Evolutionary conservation across 2,329 filamentous ascomycete genomes (phyloP), one percentile per base, ranked within the genome.

Genomic region (Nannizzia gypsea): DNA sequence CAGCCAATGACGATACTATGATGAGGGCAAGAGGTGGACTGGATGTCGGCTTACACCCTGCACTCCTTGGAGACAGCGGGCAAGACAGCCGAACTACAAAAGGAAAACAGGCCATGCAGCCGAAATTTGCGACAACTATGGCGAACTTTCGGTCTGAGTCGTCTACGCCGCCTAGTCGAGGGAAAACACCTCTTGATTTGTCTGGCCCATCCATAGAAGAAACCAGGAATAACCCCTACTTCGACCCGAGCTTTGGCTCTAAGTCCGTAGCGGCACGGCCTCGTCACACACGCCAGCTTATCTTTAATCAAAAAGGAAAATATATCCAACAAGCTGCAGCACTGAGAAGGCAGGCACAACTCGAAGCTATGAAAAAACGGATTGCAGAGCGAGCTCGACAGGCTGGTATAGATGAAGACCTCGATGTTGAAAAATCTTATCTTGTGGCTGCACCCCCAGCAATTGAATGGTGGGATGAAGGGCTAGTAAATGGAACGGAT

Each of bases 391-490:
- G 90, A 66, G 88, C 90, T 9, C 83, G 91, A 61, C 92, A 90
- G 71, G 90, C 88, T n/a, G 91, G 90, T 54, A 89, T 97, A 63
- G 92, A 97, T 67, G 92, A 97, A 71, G 92, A 92, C 65, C 75
- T 89, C 31, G 87, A 95, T 63, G 84, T 88, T 56, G 92, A 99
- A 72, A 95, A 92, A 72, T 88, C 90, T 34, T 97, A 92, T 70
- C 75, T 93, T 3, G 83, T 96, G 4, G 86, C 92, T 63, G 80
- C 81, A 34, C 93, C 93, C 8, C 93, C 93, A 3, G 87, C 87
- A 6, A 81, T 97, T 46, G 93, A 99, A 72, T 99, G 93, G 93
- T 97, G 92, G 89, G 93, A 99, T 67, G 91, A 97, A 75, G 89
- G 86, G 1, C 77, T 97, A 17, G 80, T 95, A 15, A 81, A 87